Evolutionary conservation across 225 moss, liverwort and hornwort species (phyloP), one percentile per base, ranked within the genome.

Genomic region (Marchantia paleacea): DNA sequence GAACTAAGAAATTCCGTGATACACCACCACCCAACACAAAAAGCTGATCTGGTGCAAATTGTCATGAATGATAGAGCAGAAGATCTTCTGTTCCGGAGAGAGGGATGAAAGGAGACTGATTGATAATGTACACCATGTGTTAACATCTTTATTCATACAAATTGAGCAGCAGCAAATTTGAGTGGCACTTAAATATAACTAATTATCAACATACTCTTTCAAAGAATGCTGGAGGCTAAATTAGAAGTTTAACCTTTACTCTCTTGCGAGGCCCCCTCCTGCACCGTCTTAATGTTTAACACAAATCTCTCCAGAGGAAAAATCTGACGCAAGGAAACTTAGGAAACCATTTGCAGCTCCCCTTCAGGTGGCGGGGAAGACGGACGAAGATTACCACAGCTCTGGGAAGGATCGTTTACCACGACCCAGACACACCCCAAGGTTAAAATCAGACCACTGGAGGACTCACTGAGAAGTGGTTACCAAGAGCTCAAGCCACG

Each of bases 171-270:
- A 60, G 75, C 75, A 28, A 79, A 79, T 68, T 69, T 79, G 79
- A 55, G 50, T 67, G 66, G 49, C 31, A 55, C 67, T 55, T 24
- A 7, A 74, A 74, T 54, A 55, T 10, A 57, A 39, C 79, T 71
- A 60, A 60, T 55, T 72, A 48, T 72, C 77, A 19, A 77, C 77
- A 64, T 77, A 77, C 63, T 77, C 50, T 65, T 78, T 80, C 47
- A 64, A 74, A 81, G 81, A 81, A 81, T 81, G 81, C 81, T 81
- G 75, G 81, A 75, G 81, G 81, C 81, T 74, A 81, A 78, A 75
- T 74, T 31, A 75, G 66, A 81, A 81, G 63, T 63, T 74, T 81
- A 81, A 66, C 81, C 81, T 61, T 51, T 15, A 24, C 78, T 64
- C 58, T 20, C 75, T 60, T 71, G 49, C 30, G 58, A 29, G 75